Evolutionary conservation across 768 basidiomycete genomes (phyloP).

Genomic region (Pholiota molesta): DNA sequence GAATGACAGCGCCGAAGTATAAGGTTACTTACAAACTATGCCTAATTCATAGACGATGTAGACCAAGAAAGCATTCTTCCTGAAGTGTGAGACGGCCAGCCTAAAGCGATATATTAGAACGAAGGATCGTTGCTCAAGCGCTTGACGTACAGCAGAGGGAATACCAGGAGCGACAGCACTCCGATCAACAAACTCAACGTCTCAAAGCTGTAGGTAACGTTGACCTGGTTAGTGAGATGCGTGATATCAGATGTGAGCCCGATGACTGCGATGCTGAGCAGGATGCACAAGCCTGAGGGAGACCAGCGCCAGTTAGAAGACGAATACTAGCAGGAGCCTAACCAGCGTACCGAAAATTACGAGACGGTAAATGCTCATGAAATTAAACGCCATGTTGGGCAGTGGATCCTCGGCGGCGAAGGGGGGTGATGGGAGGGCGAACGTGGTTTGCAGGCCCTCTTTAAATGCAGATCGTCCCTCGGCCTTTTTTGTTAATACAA

Average conservation of each 20-base stretch:
- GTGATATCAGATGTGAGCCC: not conserved
- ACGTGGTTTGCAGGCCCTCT: not conserved
- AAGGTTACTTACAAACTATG: not conserved
- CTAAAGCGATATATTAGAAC: not conserved
- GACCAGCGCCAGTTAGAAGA: not conserved
- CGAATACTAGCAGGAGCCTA: not conserved
- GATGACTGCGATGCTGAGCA: constrained; percentile 2
- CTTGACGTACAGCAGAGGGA: constrained; percentile 1
- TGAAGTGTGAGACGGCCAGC: not conserved
- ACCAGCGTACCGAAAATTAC: not conserved
- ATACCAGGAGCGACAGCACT: not conserved
- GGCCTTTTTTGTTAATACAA: too few relatives aligned
- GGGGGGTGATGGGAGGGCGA: too few relatives aligned
- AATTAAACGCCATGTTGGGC: not conserved
- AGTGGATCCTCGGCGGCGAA: not conserved
- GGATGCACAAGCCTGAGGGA: not conserved
- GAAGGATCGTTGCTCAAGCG: not conserved
- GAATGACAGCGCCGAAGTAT: not conserved
- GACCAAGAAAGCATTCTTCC: constrained; percentile 7
- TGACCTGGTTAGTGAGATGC: not conserved
- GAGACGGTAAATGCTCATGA: not conserved
- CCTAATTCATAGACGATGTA: not conserved
- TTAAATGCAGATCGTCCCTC: not conserved
- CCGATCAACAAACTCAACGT: not conserved
- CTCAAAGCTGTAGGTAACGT: not conserved